A percentile compares a stretch with the other conserved stretches of the same genome.
phyloP scores from a whole-genome alignment of 148 eudicot species.

The Rhododendron ovatum region DNA sequence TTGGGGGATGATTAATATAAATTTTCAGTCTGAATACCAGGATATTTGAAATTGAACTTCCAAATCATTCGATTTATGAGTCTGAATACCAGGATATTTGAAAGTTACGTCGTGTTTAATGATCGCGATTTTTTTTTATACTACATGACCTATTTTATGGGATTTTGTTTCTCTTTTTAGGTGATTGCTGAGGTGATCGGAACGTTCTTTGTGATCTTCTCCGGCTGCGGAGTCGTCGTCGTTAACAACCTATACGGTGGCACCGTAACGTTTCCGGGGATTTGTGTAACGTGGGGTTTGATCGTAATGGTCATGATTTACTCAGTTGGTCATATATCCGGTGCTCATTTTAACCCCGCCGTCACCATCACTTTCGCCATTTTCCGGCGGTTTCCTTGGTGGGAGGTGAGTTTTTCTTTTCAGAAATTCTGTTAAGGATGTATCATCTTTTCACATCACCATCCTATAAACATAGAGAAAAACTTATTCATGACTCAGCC shows the following conservation, averaged over 20 bases:
- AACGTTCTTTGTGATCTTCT: constrained; percentile 65
- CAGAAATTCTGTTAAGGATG: neutral
- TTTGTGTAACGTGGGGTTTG: constrained; percentile 77
- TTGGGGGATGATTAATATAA: too few species aligned
- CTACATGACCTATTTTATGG: neutral
- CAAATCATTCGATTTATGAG: too few species aligned
- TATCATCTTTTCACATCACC: too few species aligned
- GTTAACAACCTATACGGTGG: constrained; percentile 59
- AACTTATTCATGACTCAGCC: too few species aligned
- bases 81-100: neutral
- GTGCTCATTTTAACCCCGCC: constrained; percentile 89
- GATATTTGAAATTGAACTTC: neutral
- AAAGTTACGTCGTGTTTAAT: neutral
- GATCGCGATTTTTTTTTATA: neutral
- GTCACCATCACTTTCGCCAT: constrained; percentile 69
- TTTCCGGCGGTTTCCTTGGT: constrained; percentile 54
- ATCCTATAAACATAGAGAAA: too few species aligned
- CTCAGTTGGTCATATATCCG: constrained; percentile 76
- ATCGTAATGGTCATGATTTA: constrained; percentile 85
- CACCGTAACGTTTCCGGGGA: constrained; percentile 65
- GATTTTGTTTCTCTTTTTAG: neutral
- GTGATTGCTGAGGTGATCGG: constrained; percentile 31
- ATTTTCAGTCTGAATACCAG: too few species aligned
- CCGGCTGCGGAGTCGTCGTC: constrained; percentile 75
- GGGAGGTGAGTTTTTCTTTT: constrained; percentile 35